Evolutionary conservation across 768 basidiomycete species (phyloP).

Genomic region (Butyriboletus loyo): DNA sequence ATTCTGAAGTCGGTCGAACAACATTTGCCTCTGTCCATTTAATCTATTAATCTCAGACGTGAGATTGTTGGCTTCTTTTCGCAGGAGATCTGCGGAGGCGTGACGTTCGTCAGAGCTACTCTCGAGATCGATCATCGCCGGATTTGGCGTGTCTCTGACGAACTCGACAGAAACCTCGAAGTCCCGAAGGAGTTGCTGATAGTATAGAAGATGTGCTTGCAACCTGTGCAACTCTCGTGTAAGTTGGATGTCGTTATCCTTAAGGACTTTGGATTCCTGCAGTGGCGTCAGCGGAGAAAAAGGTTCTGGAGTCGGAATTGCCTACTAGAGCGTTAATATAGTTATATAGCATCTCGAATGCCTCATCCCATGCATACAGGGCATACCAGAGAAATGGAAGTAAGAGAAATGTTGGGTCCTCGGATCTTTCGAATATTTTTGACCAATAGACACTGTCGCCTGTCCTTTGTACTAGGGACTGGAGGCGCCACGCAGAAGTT

Average conservation of each 20-base stretch:
- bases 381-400: slow-evolving; percentile 57
- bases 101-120: slow-evolving; percentile 1
- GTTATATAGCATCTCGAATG: slow-evolving; percentile 47
- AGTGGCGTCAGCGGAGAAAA: neutral
- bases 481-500: slow-evolving; percentile 31
- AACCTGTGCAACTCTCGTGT: slow-evolving; percentile 56
- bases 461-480: slow-evolving; percentile 27
- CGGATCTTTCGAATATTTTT: slow-evolving; percentile 25
- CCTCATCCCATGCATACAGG: slow-evolving; percentile 61
- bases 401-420: slow-evolving; percentile 56
- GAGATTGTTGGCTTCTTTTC: slow-evolving; percentile 47
- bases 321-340: slow-evolving; percentile 51
- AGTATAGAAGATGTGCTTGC: slow-evolving; percentile 58
- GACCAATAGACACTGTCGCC: slow-evolving; percentile 36
- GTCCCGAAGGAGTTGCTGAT: slow-evolving; percentile 51
- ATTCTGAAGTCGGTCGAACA: slow-evolving; percentile 34
- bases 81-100: slow-evolving; percentile 37
- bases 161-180: slow-evolving; percentile 51
- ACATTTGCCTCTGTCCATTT: slow-evolving; percentile 31
- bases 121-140: slow-evolving; percentile 37
- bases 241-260: slow-evolving; percentile 38
- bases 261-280: slow-evolving; percentile 48
- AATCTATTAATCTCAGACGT: slow-evolving; percentile 49
- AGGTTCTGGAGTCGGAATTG: neutral
- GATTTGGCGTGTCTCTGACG: slow-evolving; percentile 46